Conservation (phyloP, 2,329 filamentous ascomycete genomes). For the Botrytis paeoniae region DNA sequence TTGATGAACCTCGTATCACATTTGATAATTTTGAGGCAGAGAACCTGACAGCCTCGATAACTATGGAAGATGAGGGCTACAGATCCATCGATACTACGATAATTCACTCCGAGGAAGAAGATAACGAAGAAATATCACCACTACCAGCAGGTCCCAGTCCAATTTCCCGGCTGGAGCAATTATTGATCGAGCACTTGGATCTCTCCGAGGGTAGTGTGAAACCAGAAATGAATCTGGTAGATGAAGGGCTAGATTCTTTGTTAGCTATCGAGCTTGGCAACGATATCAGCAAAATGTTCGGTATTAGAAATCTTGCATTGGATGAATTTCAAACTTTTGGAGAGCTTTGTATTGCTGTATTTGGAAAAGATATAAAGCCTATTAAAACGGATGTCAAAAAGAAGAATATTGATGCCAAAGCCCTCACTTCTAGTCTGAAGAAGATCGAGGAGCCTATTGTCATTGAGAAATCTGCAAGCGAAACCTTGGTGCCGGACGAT, state of each 20-base stretch:
- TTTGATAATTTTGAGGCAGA: not conserved
- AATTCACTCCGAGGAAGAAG: not conserved
- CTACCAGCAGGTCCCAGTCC: not conserved
- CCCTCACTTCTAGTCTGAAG: not conserved
- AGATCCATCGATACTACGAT: not conserved
- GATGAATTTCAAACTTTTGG: not conserved
- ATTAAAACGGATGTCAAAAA: not conserved
- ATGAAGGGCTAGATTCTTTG: not conserved
- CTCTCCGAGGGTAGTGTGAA: not conserved
- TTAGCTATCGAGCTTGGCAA: not conserved
- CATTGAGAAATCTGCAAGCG: not conserved
- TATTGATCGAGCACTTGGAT: not conserved
- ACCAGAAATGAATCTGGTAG: not conserved
- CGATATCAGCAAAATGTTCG: not conserved
- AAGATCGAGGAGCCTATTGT: not conserved
- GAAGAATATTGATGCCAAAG: not conserved
- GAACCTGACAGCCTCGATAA: not conserved
- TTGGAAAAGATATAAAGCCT: not conserved
- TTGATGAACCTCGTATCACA: not conserved
- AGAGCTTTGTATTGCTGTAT: not conserved
- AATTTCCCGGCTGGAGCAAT: not conserved
- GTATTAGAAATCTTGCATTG: not conserved
- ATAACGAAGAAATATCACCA: not conserved
- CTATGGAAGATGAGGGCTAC: not conserved
- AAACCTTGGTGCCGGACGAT: not conserved